These are phyloP conservation scores for Metschnikowia baotianmanensis DNA, from an alignment of 805 yeast genomes.

Conservation along the genomic window DNA sequence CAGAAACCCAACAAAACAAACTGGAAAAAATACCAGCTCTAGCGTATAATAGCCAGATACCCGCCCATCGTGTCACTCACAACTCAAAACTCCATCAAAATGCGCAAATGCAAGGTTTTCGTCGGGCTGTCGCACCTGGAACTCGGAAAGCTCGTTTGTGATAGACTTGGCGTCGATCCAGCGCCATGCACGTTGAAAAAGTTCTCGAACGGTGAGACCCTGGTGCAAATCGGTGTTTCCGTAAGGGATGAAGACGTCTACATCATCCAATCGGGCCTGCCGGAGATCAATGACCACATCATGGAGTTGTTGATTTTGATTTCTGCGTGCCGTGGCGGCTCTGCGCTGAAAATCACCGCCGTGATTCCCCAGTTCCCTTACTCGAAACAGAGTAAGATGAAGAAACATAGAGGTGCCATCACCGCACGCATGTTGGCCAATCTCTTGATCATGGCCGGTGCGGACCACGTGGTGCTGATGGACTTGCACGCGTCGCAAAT, in stretches of 20 bases:
- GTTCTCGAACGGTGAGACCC: constrained; percentile 96
- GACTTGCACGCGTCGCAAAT: constrained; percentile 95
- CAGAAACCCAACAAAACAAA: too few relatives aligned
- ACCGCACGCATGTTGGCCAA: constrained; percentile 98
- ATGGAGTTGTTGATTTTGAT: constrained; percentile 94
- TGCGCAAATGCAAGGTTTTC: constrained; percentile 97
- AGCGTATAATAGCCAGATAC: too few relatives aligned
- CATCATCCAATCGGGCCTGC: constrained; percentile 81
- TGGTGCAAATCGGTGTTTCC: constrained; percentile 91
- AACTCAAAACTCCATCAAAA: constrained; percentile 24
- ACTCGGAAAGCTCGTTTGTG: constrained; percentile 86
- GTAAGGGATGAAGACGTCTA: constrained; percentile 97
- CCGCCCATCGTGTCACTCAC: neutral
- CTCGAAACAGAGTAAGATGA: constrained; percentile 92
- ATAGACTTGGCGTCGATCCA: constrained; percentile 84
- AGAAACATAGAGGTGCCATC: constrained; percentile 97
- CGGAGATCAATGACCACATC: constrained; percentile 85
- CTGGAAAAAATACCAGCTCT: too few relatives aligned
- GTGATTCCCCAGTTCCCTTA: constrained; percentile 98
- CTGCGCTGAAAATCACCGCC: constrained; percentile 96
- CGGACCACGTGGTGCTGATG: constrained; percentile 97
- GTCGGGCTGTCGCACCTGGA: constrained; percentile 97
- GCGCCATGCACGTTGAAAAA: constrained; percentile 90
- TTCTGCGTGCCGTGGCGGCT: constrained; percentile 95
- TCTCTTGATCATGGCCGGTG: constrained; percentile 95